Evolutionary conservation across 805 yeast species (phyloP), one percentile per base, ranked within the genome.

Genomic region (Metschnikowia rubicola): DNA sequence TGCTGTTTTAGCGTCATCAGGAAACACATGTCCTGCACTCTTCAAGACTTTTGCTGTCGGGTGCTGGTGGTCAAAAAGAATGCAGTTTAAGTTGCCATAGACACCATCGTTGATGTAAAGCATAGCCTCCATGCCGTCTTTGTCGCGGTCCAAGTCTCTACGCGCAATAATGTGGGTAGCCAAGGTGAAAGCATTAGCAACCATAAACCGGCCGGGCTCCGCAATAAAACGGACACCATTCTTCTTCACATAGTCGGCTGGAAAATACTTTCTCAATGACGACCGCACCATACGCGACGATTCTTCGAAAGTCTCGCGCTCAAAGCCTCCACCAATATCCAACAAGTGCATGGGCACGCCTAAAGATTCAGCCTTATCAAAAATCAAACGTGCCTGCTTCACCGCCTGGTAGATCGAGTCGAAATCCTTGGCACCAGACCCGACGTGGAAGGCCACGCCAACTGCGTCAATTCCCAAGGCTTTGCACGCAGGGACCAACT

Each of bases 261-360:
- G 88, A 71, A 90, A 92, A 59, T 70, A 74, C 46, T 69, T 60
- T 38, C 75, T 80, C 52, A 91, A 67, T 3, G 86, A 75, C 11
- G 59, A 51, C 48, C 77, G 75, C 52, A 92, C 76, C 42, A 82
- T 78, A 8, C 62, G 59, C 8, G 92, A 79, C 10, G 88, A 75
- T 39, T 75, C 71, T 11, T 65, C 74, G 61, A 90, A 90, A 1
- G 81, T 73, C 34, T 75, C 80, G 43, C 74, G 74, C 53, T 80
- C 80, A 64, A 90, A 92, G 0, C 99, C 99, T 30, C 99, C 99
- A 43, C 99, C 99, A 55, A 92, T 82, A 62, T 92, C 99, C 50
- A 88, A 74, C 13, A 83, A 61, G 13, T 67, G 56, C 77, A 88
- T 70, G 9, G 60, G 49, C 46, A 75, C 69, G 5, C 84, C 85